Evolutionary conservation across 306 rosid genomes (phyloP), one percentile per base, ranked within the genome.

Genomic region (Heteromeles arbutifolia): DNA sequence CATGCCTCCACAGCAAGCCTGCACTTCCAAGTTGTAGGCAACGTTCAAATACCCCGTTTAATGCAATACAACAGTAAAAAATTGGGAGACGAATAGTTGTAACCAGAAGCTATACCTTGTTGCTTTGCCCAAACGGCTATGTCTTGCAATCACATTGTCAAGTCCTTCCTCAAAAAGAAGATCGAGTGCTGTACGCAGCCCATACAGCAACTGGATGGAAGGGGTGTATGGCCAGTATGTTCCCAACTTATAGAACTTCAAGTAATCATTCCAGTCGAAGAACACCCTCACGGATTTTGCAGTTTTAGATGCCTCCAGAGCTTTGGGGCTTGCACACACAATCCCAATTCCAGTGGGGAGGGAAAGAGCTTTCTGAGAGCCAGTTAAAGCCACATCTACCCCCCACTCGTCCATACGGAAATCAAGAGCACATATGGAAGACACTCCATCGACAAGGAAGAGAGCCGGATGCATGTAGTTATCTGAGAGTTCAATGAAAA

Each of bases 381-480:
- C 99, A 70, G 99, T 96, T 78, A 96, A 77, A 68, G 98, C 98
- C 84, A 96, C 99, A 83, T 96, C 99, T 2, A 96, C 76, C 28
- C 99, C 98, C 99, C 99, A 96, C 82, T 96, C 99, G 3, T 96
- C 99, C 99, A 96, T 96, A 22, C 99, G 97, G 82, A 92, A 96
- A 85, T 96, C 99, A 6, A 96, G 90, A 64, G 99, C 99, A 74
- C 98, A 90, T 62, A 96, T 92, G 29, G 99, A 96, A 66, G 99
- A 96, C 65, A 96, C 99, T 80, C 99, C 99, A 73, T 96, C 99
- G 10, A 96, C 99, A 69, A 96, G 95, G 17, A 96, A 65, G 39
- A 96, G 97, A n/a, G 99, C 98, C 2, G 99, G 99, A 78, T 96
- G 99, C 70, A 75, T 77, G 81, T 90, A 92, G 11, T 89, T 72